These are phyloP conservation scores for Trebouxiophyceae sp. DNA, from an alignment of 163 green algal species.

Conservation along the genomic window DNA sequence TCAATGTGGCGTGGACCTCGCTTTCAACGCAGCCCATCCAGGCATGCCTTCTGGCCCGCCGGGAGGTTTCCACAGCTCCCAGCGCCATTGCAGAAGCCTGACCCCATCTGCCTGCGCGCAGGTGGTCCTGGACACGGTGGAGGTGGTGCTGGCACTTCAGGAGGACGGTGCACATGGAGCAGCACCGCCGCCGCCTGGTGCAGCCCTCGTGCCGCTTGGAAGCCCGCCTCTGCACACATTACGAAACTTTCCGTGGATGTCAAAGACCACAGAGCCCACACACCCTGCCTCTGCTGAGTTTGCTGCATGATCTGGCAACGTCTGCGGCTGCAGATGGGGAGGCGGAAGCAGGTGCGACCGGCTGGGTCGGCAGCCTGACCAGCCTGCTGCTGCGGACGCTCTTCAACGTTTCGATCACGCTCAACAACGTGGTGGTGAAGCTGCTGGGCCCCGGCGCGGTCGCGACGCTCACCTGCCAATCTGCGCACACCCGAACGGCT, in stretches of 20 bases:
- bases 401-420: constrained; percentile 20
- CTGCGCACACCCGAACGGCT: constrained; percentile 14
- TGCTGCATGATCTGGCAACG: not conserved
- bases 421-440: constrained; percentile 40
- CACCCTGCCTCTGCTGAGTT: too few species aligned
- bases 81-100: not conserved
- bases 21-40: constrained; percentile 41
- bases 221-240: too few species aligned
- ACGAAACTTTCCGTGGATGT: too few species aligned
- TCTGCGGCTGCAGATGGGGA: not conserved
- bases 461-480: constrained; percentile 23
- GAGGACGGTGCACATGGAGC: not conserved
- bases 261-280: too few species aligned
- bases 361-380: constrained; percentile 34
- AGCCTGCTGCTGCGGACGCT: constrained; percentile 28
- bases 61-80: too few species aligned
- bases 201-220: not conserved
- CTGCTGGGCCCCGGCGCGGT: constrained; percentile 8
- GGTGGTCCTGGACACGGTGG: constrained; percentile 25
- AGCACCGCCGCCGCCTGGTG: not conserved
- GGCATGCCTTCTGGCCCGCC: constrained; percentile 14
- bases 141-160: constrained; percentile 9
- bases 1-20: constrained; percentile 42
- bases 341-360: constrained; percentile 1
- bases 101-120: constrained; percentile 1